A percentile compares a stretch with the other conserved stretches of the same genome.
These are phyloP conservation scores for Cocos nucifera DNA, from an alignment of 176 grass and related monocot species.

Conservation along the genomic window DNA sequence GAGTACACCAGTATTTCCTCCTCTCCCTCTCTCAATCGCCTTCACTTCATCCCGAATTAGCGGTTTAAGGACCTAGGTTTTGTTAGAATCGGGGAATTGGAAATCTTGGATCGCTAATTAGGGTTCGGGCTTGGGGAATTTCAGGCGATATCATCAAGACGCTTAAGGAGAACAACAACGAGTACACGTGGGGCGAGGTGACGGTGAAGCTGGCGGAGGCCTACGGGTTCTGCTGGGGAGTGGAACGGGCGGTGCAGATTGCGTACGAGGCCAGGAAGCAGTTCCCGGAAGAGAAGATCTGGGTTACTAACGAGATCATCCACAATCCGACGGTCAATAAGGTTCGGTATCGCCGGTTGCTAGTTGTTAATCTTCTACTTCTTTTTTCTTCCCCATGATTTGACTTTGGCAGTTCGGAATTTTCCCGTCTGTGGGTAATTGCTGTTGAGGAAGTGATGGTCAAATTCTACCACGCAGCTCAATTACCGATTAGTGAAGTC, in stretches of 20 bases:
- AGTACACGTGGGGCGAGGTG: slow-evolving; percentile 70
- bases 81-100: no score
- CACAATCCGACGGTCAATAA: slow-evolving; percentile 97
- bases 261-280: slow-evolving; percentile 99
- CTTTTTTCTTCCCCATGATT: no score
- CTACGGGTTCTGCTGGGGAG: slow-evolving; percentile 99
- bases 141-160: slow-evolving; percentile 86
- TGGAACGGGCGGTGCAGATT: slow-evolving; percentile 96
- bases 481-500: no score
- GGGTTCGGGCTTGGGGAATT: not conserved
- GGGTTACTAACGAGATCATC: slow-evolving; percentile 98
- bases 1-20: slow-evolving; percentile 70
- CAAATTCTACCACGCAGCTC: not conserved
- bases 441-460: no score
- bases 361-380: no score
- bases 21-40: no score
- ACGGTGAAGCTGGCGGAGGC: slow-evolving; percentile 83
- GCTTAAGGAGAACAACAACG: slow-evolving; percentile 69
- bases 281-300: slow-evolving; percentile 88
- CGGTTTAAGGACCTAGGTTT: no score
- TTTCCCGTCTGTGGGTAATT: no score
- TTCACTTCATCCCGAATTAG: no score
- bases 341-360: slow-evolving; percentile 19
- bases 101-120: no score
- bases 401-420: no score